Evolutionary conservation across 768 basidiomycete genomes (phyloP), one percentile per base, ranked within the genome.

Genomic region (Tulasnella sp.): DNA sequence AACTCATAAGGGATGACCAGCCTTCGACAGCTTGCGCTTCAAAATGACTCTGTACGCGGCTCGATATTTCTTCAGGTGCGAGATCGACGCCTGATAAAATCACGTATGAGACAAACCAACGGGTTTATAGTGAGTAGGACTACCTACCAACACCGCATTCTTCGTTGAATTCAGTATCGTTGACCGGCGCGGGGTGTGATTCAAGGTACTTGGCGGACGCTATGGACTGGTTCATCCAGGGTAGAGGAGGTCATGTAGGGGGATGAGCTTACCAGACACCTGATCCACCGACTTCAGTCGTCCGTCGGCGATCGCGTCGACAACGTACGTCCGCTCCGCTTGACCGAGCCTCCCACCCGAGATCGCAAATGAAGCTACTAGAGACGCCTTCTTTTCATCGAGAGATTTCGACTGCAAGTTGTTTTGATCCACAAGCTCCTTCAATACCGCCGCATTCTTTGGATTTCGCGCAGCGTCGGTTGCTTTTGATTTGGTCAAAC

Each of bases 71-170:
- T 41, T 76, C 77, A 0, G 80, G 62, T 0, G 84, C 79, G 58
- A 97, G 84, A 55, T 73, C 78, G 69, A 93, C 86, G 14, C 88
- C 93, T 97, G 64, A 6, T n/a, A 43, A 15, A 31, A 43, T 41
- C 8, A 8, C 45, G 23, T 34, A n/a, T n/a, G n/a, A n/a, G n/a
- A 12, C 4, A 29, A 42, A 3, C 8, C 19, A 29, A 3, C 12
- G 11, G n/a, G 11, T 15, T 29, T 15, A 9, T 9, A 23, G 36
- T 11, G 8, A 34, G 14, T 15, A 27, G 11, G 40, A 29, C 36
- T 11, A 70, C 88, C 63, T 60, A 91, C 94, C 94, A 59, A 97
- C 82, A 61, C 94, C 94, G 67, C 88, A 91, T 9, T 78, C 73
- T 61, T 76, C 72, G 65, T 92, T 77, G 65, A 97, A 94, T 39